Conservation (phyloP, 2,329 filamentous ascomycete genomes). For the Kalaharituber pfeilii region DNA sequence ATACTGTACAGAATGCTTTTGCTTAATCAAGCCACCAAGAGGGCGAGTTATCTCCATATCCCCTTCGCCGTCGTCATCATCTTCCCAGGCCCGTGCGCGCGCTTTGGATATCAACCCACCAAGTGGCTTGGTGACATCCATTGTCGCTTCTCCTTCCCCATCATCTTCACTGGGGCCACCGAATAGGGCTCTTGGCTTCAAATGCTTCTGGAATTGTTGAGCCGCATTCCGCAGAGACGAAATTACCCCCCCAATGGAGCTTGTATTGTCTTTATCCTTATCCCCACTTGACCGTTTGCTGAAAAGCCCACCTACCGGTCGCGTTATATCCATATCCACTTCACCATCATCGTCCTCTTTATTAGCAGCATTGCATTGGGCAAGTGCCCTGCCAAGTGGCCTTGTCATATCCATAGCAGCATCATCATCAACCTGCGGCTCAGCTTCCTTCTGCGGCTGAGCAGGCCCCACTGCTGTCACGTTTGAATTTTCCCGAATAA, state of each 20-base stretch:
- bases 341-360: background rate
- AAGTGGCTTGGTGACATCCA: conserved; percentile 56
- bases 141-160: conserved; percentile 28
- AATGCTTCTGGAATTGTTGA: background rate
- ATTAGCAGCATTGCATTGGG: background rate
- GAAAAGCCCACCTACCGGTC: conserved; percentile 4
- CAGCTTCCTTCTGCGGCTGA: background rate
- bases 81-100: background rate
- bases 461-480: no score
- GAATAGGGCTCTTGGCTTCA: background rate
- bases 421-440: conserved; percentile 29
- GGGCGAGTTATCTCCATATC: conserved; percentile 63
- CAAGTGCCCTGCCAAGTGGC: conserved; percentile 35
- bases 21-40: conserved; percentile 31
- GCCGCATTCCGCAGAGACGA: background rate
- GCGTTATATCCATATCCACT: conserved; percentile 13
- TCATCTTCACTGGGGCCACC: background rate
- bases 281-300: conserved; percentile 13
- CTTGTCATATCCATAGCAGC: conserved; percentile 66
- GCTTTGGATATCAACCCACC: conserved; percentile 27
- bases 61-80: conserved; percentile 35
- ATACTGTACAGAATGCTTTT: conserved; percentile 8
- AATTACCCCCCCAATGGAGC: conserved; percentile 37
- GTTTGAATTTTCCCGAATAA: background rate
- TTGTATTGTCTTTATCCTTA: conserved; percentile 45